These are phyloP conservation scores for Phytophthora pini DNA, from an alignment of 352 stramenopile species.

Conservation along the genomic window DNA sequence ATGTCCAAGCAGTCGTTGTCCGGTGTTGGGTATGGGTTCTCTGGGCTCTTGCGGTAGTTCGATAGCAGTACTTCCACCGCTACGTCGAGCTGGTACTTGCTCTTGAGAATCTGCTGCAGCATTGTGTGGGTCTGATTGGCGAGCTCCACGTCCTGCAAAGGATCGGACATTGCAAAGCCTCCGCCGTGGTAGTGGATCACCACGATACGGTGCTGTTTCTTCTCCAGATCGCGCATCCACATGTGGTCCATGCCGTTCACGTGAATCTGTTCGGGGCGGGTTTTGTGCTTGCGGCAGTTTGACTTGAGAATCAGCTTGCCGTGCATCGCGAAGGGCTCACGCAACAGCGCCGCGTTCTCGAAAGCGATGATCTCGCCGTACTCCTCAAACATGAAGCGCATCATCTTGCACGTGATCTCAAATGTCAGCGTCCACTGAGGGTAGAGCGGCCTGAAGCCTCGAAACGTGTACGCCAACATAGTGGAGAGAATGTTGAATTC, in stretches of 20 bases:
- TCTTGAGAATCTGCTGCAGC: constrained; percentile 28
- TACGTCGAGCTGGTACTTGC: constrained; percentile 23
- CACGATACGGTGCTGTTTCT: constrained; percentile 45
- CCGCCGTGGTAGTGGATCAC: not conserved
- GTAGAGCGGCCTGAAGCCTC: constrained; percentile 36
- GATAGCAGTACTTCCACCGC: constrained; percentile 51
- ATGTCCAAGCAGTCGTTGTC: constrained; percentile 50
- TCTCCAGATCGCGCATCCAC: constrained; percentile 38
- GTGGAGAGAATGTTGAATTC: constrained; percentile 31
- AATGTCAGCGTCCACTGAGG: constrained; percentile 49
- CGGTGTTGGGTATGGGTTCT: constrained; percentile 44
- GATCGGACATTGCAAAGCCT: constrained; percentile 40
- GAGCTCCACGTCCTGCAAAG: constrained; percentile 38
- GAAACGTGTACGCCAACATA: constrained; percentile 3
- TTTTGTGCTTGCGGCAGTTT: constrained; percentile 29
- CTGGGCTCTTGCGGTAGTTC: constrained; percentile 61
- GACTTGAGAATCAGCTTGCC: constrained; percentile 33
- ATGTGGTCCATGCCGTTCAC: constrained; percentile 48
- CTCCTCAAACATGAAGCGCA: constrained; percentile 27
- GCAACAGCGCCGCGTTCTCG: constrained; percentile 35
- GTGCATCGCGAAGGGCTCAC: constrained; percentile 29
- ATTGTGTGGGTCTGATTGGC: constrained; percentile 33
- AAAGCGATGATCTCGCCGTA: constrained; percentile 39
- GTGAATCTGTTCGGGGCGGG: constrained; percentile 25
- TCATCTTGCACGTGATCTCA: constrained; percentile 38